Conservation (phyloP, 805 yeast species). For the Blastobotrys attinorum region DNA sequence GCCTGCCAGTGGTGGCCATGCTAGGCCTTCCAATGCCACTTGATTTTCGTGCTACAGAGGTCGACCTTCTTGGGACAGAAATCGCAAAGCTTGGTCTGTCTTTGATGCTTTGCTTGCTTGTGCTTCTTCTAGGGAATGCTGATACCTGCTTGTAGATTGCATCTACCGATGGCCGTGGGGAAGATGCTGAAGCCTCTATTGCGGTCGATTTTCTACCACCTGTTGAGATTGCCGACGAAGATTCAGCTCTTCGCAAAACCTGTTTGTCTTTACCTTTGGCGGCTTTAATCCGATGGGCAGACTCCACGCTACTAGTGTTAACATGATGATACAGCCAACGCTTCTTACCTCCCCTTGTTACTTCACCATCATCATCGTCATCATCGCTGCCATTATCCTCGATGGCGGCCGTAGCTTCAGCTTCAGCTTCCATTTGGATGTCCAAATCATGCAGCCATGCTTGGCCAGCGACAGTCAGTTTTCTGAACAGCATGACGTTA, state of each 20-base stretch:
- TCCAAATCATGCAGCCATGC: conserved; percentile 83
- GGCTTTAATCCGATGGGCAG: not conserved
- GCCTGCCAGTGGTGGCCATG: conserved; percentile 38
- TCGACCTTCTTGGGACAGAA: conserved; percentile 4
- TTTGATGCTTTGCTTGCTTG: conserved; percentile 3
- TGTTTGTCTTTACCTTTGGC: not conserved
- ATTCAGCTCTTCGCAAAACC: not conserved
- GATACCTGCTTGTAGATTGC: conserved; percentile 19
- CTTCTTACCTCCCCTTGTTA: conserved; percentile 4
- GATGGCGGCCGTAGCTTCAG: too few species aligned
- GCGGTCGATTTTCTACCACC: not conserved
- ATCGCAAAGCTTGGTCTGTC: conserved; percentile 1
- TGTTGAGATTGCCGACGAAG: not conserved
- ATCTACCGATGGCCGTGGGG: conserved; percentile 16
- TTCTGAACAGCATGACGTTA: conserved; percentile 85
- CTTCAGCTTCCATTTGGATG: conserved; percentile 28
- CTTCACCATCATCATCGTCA: too few species aligned
- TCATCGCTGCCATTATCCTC: too few species aligned
- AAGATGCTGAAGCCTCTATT: not conserved
- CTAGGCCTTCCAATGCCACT: conserved; percentile 48
- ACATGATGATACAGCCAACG: conserved; percentile 4
- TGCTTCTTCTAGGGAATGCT: conserved; percentile 17
- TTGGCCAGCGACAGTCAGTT: conserved; percentile 78
- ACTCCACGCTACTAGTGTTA: not conserved
- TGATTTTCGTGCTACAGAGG: not conserved